Percentiles rank a stretch among this genome's conserved stretches.
Conservation (phyloP, 768 basidiomycete genomes). For the Amanita exitialis region DNA sequence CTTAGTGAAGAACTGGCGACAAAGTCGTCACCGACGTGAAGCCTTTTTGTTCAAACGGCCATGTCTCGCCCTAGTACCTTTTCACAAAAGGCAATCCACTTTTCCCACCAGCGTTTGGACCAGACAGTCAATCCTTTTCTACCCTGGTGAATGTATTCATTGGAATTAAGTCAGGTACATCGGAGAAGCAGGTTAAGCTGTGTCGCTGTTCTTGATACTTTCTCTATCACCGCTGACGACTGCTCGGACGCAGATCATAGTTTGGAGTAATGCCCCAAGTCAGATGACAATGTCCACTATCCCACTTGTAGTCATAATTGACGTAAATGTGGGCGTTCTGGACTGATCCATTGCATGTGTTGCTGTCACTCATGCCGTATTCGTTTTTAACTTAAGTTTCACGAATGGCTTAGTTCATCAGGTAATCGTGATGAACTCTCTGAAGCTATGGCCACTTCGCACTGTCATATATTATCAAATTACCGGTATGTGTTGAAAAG, state of each 20-base stretch:
- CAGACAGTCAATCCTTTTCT: background rate
- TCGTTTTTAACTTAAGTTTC: background rate
- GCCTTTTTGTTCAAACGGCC: background rate
- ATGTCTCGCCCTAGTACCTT: background rate
- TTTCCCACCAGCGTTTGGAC: no score
- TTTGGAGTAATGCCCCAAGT: background rate
- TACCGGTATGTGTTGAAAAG: background rate
- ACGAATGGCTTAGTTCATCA: no score
- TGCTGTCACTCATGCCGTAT: background rate
- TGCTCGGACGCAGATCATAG: background rate
- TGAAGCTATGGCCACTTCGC: background rate
- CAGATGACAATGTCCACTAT: background rate
- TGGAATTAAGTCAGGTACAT: background rate
- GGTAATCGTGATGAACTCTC: background rate
- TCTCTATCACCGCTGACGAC: background rate
- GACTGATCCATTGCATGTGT: background rate
- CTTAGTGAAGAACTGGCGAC: background rate
- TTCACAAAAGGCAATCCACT: no score
- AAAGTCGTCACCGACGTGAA: background rate
- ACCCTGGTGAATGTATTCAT: background rate
- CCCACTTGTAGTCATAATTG: background rate
- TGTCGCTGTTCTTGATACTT: background rate
- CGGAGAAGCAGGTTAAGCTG: background rate
- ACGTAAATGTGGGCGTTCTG: background rate
- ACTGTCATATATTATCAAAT: background rate